Base-by-base conservation (phyloP, 2,329 filamentous ascomycete species). In the Phialemonium atrogriseum region DNA sequence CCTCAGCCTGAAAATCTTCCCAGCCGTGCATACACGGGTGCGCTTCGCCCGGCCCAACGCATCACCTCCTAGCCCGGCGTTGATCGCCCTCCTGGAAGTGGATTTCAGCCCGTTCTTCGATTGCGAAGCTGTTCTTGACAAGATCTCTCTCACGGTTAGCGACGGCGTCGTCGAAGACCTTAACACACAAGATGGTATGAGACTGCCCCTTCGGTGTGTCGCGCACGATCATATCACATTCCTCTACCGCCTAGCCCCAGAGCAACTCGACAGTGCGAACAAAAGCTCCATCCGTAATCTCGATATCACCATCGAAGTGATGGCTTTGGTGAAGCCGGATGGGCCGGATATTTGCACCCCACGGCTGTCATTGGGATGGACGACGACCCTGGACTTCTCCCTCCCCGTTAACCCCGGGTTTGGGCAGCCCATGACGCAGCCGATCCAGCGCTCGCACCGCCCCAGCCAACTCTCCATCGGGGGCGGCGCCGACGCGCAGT, bases 221-320 rank as follows among this genome's bases (percentile, higher is more conserved):
- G 73, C 81, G 11, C 78, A 82, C 44, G 84, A 89, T 48, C 81
- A 87, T 51, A 60, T 85, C 39, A 83, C 80, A 2, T 77, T 86
- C 44, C 62, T 88, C 32, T 89, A 86, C 58, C 73, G 72, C 32
- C 69, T 85, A 36, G 58, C 60, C 9, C 73, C 75, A 2, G 58
- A 60, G 22, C 60, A 65, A 29, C 56, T 56, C n/a, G 66, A 70
- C 34, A 44, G 55, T 30, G 48, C 52, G 27, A 54, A 51, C 48
- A 73, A 60, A 49, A 66, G 39, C 58, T 48, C 58, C 27, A 59
- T 61, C 37, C 65, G 63, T 36, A 68, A 64, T 38, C 66, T 84
- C 9, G 62, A 68, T 34, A 72, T 84, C 40, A 58, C 66, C 28
- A 73, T 86, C 38, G 60, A 65, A 14, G 77, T 73, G n/a, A 68